Evolutionary conservation across 1,139 yeast species (phyloP), one percentile per base, ranked within the genome.

Genomic region (Kluyveromyces sp.): DNA sequence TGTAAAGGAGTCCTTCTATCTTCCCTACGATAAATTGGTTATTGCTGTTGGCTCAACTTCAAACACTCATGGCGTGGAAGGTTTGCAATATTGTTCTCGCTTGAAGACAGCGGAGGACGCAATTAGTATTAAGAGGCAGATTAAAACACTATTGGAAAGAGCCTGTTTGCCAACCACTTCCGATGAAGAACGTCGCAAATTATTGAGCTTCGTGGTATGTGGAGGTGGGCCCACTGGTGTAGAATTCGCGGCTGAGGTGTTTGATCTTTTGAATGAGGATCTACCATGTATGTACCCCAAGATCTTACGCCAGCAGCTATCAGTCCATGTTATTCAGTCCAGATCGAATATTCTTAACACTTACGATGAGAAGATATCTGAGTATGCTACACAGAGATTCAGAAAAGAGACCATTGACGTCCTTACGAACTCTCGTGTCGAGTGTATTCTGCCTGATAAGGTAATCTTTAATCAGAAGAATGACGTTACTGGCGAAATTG

Each of bases 211-310:
- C 64, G 84, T 79, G 20, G 73, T 79, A 35, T 79, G 83, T 57
- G 85, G 84, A 48, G 85, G 83, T 46, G 84, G 84, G 26, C 84
- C 84, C 49, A 79, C 84, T 2, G 85, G 85, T 51, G 81, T 77
- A 35, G 85, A 79, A 57, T 70, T 79, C 51, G 84, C 84, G 18
- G 83, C 83, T 22, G 82, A 78, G 57, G 71, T 78, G 22, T 77
- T 66, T 50, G 84, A 78, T 54, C 56, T 78, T 48, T 62, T 78
- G 53, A 76, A 77, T 55, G 84, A 78, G 60, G 83, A 78, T 56
- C 58, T 78, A 50, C 68, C 71, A 39, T 66, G 70, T 39, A 60
- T 68, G 41, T 78, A 75, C 61, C 83, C 84, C 46, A 71, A 70
- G 53, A 64, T 78, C 41, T 62, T 78, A 42, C 70, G 81, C 58